Evolutionary conservation across 2,329 filamentous ascomycete species (phyloP).

Genomic region (Thelonectria blattea): DNA sequence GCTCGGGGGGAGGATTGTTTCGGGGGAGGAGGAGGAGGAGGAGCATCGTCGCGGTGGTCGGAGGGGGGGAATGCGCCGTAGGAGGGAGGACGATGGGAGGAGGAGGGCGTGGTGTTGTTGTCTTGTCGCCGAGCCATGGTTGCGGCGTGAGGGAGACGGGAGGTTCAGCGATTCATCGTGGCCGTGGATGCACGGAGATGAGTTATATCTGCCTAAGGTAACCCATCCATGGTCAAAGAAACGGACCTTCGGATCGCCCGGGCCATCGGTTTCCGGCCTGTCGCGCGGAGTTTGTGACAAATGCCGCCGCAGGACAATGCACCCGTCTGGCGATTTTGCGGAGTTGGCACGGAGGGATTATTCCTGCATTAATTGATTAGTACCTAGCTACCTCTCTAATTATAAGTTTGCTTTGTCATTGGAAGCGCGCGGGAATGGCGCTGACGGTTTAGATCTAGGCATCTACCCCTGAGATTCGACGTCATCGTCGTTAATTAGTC

Average conservation of each 20-base stretch:
- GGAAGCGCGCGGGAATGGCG: no score
- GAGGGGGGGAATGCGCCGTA: conserved; percentile 16
- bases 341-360: neutral
- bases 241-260: conserved; percentile 18
- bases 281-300: conserved; percentile 8
- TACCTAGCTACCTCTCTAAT: no score
- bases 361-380: no score
- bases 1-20: conserved; percentile 40
- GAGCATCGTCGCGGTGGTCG: neutral
- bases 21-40: conserved; percentile 20
- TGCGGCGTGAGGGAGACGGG: neutral
- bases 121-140: neutral
- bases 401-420: no score
- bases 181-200: no score
- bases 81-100: conserved; percentile 14
- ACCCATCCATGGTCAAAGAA: neutral
- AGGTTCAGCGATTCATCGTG: neutral
- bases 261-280: conserved; percentile 23
- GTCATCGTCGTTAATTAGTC: no score
- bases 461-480: no score
- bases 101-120: neutral
- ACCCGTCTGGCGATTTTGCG: neutral
- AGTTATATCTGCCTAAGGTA: neutral
- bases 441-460: no score
- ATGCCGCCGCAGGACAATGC: neutral